Evolutionary conservation across 331 rosid species (phyloP).

Genomic region (Arachis monticola): DNA sequence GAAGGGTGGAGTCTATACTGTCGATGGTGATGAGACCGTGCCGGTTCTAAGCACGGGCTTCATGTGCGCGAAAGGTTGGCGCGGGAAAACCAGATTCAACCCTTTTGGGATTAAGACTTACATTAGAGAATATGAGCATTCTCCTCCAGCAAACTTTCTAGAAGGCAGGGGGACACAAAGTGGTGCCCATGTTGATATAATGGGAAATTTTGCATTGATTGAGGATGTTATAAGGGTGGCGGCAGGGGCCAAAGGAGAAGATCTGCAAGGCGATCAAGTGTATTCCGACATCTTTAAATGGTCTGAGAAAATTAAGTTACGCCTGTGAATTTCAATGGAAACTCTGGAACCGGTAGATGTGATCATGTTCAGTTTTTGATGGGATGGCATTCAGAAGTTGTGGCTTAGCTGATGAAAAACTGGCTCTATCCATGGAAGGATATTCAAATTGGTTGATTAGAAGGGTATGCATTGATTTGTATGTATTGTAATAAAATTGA

Average conservation of each 20-base stretch:
- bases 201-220: constrained; percentile 95
- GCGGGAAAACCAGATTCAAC: constrained; percentile 90
- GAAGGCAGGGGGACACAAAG: constrained; percentile 97
- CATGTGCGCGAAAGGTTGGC: constrained; percentile 97
- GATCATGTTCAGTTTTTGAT: constrained; percentile 33
- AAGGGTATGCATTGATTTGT: constrained; percentile 8
- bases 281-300: constrained; percentile 81
- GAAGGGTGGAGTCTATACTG: constrained; percentile 76
- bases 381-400: constrained; percentile 3
- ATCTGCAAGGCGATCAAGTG: constrained; percentile 84
- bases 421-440: constrained; percentile 21
- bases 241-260: constrained; percentile 85
- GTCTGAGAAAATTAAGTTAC: constrained; percentile 84
- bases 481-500: background rate
- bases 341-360: background rate
- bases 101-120: constrained; percentile 74
- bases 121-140: constrained; percentile 80
- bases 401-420: constrained; percentile 18
- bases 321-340: constrained; percentile 21
- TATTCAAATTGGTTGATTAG: constrained; percentile 14
- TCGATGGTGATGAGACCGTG: constrained; percentile 94
- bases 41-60: constrained; percentile 90
- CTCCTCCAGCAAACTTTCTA: constrained; percentile 83
- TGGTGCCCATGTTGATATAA: constrained; percentile 96
- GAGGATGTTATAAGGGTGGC: constrained; percentile 88